Conservation (phyloP, 2,329 filamentous ascomycete genomes). For the Venturia pyrina region DNA sequence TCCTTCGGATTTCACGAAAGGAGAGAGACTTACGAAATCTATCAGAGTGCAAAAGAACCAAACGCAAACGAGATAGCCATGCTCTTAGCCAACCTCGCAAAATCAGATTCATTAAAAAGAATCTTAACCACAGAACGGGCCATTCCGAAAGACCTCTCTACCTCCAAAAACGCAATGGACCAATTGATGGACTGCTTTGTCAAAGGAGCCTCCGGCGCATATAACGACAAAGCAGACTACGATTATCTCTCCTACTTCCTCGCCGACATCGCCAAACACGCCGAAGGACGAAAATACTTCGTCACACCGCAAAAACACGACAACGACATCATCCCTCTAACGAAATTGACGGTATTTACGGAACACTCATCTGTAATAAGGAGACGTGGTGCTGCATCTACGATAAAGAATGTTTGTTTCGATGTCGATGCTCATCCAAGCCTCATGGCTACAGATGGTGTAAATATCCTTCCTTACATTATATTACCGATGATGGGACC, state of each 20-base stretch:
- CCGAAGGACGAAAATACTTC: slow-evolving; percentile 66
- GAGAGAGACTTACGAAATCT: slow-evolving; percentile 6
- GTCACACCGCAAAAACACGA: slow-evolving; percentile 67
- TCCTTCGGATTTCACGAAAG: slow-evolving; percentile 12
- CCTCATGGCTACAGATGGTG: slow-evolving; percentile 58
- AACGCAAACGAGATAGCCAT: slow-evolving; percentile 82
- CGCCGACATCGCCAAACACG: slow-evolving; percentile 76
- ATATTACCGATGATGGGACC: slow-evolving; percentile 78
- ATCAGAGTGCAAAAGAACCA: slow-evolving; percentile 55
- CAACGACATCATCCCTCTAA: slow-evolving; percentile 67
- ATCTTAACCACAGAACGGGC: slow-evolving; percentile 60
- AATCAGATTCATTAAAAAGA: slow-evolving; percentile 62
- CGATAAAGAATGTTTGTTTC: slow-evolving; percentile 90
- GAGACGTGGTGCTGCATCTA: slow-evolving; percentile 87
- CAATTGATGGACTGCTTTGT: slow-evolving; percentile 95
- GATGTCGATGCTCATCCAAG: slow-evolving; percentile 61
- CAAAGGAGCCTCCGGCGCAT: slow-evolving; percentile 70
- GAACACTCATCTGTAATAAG: slow-evolving; percentile 77
- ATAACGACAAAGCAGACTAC: slow-evolving; percentile 78
- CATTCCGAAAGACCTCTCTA: slow-evolving; percentile 49
- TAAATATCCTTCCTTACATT: slow-evolving; percentile 80
- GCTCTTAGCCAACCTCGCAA: slow-evolving; percentile 85
- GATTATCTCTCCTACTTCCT: slow-evolving; percentile 94
- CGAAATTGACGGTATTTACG: slow-evolving; percentile 89
- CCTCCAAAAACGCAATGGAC: slow-evolving; percentile 66